These are phyloP conservation scores for Arthrobotrys sphaeroides DNA, from an alignment of 2,329 filamentous ascomycete species.

Conservation along the genomic window DNA sequence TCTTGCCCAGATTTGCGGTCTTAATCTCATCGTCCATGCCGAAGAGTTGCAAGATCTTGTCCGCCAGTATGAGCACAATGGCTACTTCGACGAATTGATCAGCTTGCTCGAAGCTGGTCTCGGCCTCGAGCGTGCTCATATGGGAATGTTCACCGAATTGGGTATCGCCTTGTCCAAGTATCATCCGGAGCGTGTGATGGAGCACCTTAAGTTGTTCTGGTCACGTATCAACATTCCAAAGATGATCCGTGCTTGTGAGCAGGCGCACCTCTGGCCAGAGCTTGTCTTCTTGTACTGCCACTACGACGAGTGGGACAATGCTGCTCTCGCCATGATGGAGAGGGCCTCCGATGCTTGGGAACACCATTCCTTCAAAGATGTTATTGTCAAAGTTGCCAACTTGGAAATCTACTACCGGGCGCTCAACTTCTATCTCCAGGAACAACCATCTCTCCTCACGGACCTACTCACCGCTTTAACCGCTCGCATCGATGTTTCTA, in stretches of 20 bases:
- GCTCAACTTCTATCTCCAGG: slow-evolving; percentile 71
- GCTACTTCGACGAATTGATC: slow-evolving; percentile 98
- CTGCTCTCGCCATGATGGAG: slow-evolving; percentile 96
- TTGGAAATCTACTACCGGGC: slow-evolving; percentile 97
- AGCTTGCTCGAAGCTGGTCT: slow-evolving; percentile 91
- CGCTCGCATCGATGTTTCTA: slow-evolving; percentile 87
- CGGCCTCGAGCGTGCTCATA: slow-evolving; percentile 88
- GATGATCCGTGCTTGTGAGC: slow-evolving; percentile 91
- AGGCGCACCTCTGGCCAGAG: slow-evolving; percentile 96
- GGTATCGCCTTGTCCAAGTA: slow-evolving; percentile 94
- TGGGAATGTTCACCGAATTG: slow-evolving; percentile 95
- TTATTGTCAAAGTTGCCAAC: slow-evolving; percentile 95
- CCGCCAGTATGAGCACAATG: slow-evolving; percentile 94
- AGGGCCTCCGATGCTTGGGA: slow-evolving; percentile 97
- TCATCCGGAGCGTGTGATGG: slow-evolving; percentile 94
- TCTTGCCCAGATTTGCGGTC: slow-evolving; percentile 96
- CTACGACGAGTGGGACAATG: slow-evolving; percentile 98
- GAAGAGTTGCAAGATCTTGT: slow-evolving; percentile 93
- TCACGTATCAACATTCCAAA: slow-evolving; percentile 96
- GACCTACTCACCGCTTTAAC: slow-evolving; percentile 92
- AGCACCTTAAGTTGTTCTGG: slow-evolving; percentile 99
- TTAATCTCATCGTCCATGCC: slow-evolving; percentile 96
- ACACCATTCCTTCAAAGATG: slow-evolving; percentile 99
- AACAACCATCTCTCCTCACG: slow-evolving; percentile 94
- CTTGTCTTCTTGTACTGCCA: slow-evolving; percentile 98